A percentile compares a stretch with the other conserved stretches of the same genome.
Conservation (phyloP, 2,329 filamentous ascomycete genomes). For the Aspergillus pseudotamarii region DNA sequence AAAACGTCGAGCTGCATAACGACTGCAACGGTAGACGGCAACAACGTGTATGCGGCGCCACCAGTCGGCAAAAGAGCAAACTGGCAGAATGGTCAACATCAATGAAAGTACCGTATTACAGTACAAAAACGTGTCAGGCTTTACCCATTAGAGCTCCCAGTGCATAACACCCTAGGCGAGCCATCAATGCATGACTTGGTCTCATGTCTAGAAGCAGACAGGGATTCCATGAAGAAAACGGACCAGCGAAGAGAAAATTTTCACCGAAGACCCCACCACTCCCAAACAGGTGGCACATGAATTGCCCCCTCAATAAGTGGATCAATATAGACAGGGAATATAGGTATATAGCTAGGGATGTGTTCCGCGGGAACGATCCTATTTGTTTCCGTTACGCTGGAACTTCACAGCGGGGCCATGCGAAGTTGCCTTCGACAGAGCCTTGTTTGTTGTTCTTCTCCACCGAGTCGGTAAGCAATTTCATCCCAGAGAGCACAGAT, state of each 20-base stretch:
- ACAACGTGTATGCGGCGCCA: neutral
- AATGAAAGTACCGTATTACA: neutral
- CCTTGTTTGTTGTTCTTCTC: neutral
- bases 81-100: neutral
- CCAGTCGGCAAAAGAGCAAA: neutral
- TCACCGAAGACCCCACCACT: neutral
- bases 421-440: neutral
- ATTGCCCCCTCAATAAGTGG: neutral
- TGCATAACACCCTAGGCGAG: neutral
- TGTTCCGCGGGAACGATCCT: neutral
- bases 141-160: neutral
- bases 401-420: neutral
- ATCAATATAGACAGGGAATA: neutral
- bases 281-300: neutral
- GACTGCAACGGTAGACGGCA: neutral
- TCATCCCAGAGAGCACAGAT: neutral
- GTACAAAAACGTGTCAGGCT: neutral
- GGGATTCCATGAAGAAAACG: neutral
- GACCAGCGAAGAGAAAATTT: neutral
- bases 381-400: conserved; percentile 12
- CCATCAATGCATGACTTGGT: neutral
- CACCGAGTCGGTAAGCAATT: neutral
- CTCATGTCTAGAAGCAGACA: neutral
- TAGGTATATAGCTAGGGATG: neutral
- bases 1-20: neutral